Evolutionary conservation across 495 filamentous ascomycete genomes (phyloP).

Genomic region (Jackrogersella minutella): DNA sequence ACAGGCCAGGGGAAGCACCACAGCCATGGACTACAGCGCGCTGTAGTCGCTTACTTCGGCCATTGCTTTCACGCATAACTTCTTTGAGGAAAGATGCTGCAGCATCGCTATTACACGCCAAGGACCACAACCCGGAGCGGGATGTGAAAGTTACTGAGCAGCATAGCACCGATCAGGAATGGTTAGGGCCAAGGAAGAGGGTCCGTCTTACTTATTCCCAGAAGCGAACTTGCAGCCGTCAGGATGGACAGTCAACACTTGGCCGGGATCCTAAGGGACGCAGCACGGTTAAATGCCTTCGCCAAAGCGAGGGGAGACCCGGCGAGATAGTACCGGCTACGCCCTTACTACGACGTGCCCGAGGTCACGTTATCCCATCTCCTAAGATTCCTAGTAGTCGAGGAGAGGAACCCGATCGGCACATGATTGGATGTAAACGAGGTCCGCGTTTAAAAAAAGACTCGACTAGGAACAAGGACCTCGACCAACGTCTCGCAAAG

Average conservation of each 20-base stretch:
- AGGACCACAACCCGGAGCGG: conserved; percentile 13
- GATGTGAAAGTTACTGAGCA: conserved; percentile 17
- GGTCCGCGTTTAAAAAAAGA: conserved; percentile 15
- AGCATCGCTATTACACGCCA: background rate
- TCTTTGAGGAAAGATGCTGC: conserved; percentile 55
- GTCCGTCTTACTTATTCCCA: conserved; percentile 43
- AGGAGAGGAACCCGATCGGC: background rate
- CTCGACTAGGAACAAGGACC: conserved; percentile 21
- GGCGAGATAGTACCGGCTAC: conserved; percentile 42
- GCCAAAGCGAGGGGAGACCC: conserved; percentile 10
- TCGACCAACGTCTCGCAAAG: conserved; percentile 33
- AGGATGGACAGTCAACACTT: background rate
- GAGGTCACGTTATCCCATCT: conserved; percentile 28
- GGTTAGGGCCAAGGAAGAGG: conserved; percentile 41
- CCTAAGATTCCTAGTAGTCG: conserved; percentile 2
- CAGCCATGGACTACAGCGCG: conserved; percentile 64
- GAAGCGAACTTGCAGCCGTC: conserved; percentile 19
- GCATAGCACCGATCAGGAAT: conserved; percentile 18
- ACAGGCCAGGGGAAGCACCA: conserved; percentile 20
- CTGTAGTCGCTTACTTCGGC: conserved; percentile 64
- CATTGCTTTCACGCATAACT: conserved; percentile 60
- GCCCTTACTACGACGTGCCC: conserved; percentile 39
- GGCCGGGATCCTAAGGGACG: conserved; percentile 1
- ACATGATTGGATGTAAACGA: background rate
- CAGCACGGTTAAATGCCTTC: conserved; percentile 2